Conservation (phyloP, 331 rosid species). For the Rosa hybrid region DNA sequence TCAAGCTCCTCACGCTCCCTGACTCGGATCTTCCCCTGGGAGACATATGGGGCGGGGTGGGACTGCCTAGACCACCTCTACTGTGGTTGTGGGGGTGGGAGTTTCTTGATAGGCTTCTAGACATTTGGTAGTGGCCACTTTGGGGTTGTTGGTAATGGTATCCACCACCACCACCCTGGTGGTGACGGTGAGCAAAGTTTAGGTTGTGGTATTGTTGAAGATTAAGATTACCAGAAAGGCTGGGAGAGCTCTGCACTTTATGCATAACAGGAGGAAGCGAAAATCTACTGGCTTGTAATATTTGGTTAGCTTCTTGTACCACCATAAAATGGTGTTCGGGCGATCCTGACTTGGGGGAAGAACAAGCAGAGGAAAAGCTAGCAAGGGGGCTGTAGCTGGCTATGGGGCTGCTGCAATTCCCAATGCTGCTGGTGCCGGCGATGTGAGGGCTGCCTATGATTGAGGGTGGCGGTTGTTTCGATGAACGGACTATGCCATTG, state of each 20-base stretch:
- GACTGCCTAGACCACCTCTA: not conserved
- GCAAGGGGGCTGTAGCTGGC: slow-evolving; percentile 15
- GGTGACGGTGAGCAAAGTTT: not conserved
- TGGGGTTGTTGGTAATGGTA: slow-evolving; percentile 12
- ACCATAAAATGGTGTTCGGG: slow-evolving; percentile 40
- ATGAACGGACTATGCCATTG: slow-evolving; percentile 51
- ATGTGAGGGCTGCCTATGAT: not conserved
- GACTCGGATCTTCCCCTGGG: slow-evolving; percentile 21
- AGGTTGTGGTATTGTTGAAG: slow-evolving; percentile 13
- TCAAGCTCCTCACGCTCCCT: not conserved
- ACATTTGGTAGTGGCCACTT: not conserved
- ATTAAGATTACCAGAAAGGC: slow-evolving; percentile 37
- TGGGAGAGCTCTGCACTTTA: slow-evolving; percentile 74
- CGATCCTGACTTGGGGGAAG: slow-evolving; percentile 65
- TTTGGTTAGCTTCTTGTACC: slow-evolving; percentile 2
- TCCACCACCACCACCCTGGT: not conserved
- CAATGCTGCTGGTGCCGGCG: not conserved
- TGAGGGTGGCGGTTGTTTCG: not conserved
- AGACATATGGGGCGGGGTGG: not conserved
- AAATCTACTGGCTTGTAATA: slow-evolving; percentile 1
- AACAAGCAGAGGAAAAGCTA: slow-evolving; percentile 45
- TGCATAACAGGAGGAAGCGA: slow-evolving; percentile 32
- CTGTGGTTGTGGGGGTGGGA: not conserved
- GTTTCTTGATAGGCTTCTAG: not conserved
- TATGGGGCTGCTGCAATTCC: not conserved